A percentile compares a stretch with the other conserved stretches of the same genome.
These are phyloP conservation scores for Coemansia sp. DNA, from an alignment of 192 early-diverging fungal genomes.

Conservation along the genomic window DNA sequence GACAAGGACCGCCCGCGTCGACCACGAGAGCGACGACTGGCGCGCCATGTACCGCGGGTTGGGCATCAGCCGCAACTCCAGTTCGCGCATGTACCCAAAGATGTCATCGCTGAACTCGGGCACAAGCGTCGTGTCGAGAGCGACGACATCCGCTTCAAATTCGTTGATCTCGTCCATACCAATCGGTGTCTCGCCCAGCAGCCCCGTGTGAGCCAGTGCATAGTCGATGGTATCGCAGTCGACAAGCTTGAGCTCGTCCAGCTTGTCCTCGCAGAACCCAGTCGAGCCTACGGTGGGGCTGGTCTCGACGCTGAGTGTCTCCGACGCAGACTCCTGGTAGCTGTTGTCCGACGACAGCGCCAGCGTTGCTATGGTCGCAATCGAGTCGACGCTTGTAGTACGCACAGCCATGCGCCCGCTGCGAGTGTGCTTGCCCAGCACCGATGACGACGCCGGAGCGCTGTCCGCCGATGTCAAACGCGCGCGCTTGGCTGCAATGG, in stretches of 20 bases:
- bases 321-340: neutral
- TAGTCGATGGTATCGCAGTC: slow-evolving; percentile 40
- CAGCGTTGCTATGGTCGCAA: neutral
- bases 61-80: slow-evolving; percentile 76
- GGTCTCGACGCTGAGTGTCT: neutral
- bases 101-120: slow-evolving; percentile 94
- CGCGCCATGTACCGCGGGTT: slow-evolving; percentile 75
- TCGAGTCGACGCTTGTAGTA: neutral
- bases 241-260: slow-evolving; percentile 39
- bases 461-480: slow-evolving; percentile 5
- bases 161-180: slow-evolving; percentile 55
- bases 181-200: slow-evolving; percentile 32
- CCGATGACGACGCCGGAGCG: neutral
- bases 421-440: slow-evolving; percentile 46
- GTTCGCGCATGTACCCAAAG: slow-evolving; percentile 75
- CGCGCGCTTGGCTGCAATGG: slow-evolving; percentile 15
- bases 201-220: slow-evolving; percentile 41
- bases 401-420: slow-evolving; percentile 21
- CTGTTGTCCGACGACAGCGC: neutral
- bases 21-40: slow-evolving; percentile 86
- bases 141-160: slow-evolving; percentile 70
- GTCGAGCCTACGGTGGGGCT: neutral
- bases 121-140: slow-evolving; percentile 87
- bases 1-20: slow-evolving; percentile 84
- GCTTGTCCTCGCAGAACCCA: neutral